A percentile compares a stretch with the other conserved stretches of the same genome.
phyloP scores from a whole-genome alignment of 495 filamentous ascomycete genomes.

The Penicillium longicatenatum region DNA sequence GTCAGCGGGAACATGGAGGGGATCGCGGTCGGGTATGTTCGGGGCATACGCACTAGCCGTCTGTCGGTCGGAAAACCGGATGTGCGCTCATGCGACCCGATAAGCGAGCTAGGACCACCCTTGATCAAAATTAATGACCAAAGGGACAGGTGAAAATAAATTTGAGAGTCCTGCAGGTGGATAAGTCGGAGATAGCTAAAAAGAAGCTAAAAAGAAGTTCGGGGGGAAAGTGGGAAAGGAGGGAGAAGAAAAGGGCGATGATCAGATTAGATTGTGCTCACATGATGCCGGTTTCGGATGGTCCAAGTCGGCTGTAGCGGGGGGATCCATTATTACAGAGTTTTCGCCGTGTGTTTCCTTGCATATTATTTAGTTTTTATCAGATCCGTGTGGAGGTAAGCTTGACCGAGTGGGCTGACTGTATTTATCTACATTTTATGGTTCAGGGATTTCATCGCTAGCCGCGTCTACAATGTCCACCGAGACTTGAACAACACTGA shows the following conservation, averaged over 20 bases:
- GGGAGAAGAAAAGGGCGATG: conserved; percentile 32
- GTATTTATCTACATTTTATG: not conserved
- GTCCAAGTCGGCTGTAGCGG: conserved; percentile 12
- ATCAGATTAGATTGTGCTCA: conserved; percentile 51
- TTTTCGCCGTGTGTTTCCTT: not conserved
- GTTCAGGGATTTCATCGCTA: conserved; percentile 12
- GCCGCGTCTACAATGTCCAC: conserved; percentile 9
- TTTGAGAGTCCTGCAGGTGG: not conserved
- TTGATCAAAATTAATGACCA: not conserved
- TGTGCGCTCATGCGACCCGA: conserved; percentile 39
- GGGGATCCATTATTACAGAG: conserved; percentile 4
- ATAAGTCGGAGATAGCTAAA: not conserved
- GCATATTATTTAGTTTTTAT: conserved; percentile 21
- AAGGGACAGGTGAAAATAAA: conserved; percentile 12
- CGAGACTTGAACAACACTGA: not conserved
- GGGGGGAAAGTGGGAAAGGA: conserved; percentile 19
- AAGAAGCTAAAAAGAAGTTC: conserved; percentile 14
- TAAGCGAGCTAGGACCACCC: conserved; percentile 30
- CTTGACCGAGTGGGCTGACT: conserved; percentile 28
- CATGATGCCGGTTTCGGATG: conserved; percentile 37
- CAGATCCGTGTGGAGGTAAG: conserved; percentile 27
- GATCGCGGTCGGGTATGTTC: conserved; percentile 26
- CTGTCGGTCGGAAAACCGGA: conserved; percentile 48
- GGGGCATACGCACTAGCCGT: conserved; percentile 31
- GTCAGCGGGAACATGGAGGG: conserved; percentile 23